A percentile compares a stretch with the other conserved stretches of the same genome.
phyloP scores from a whole-genome alignment of 768 basidiomycete genomes.

The Leccinum uliginosum region DNA sequence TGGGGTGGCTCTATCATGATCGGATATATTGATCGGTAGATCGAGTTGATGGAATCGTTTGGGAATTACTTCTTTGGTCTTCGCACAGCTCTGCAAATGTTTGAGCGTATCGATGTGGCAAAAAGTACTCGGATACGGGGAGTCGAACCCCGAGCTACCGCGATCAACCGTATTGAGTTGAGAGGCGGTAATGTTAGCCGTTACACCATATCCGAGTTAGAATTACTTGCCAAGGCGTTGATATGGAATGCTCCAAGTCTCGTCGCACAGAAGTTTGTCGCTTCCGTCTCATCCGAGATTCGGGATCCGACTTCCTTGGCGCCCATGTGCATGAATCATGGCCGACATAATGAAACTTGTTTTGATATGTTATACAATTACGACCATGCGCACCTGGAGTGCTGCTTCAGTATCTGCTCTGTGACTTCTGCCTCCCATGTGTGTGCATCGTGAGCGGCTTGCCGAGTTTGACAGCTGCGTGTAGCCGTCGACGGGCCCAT shows the following conservation, averaged over 20 bases:
- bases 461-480: conserved; percentile 57
- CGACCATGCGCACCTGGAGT: conserved; percentile 48
- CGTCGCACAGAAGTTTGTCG: too few relatives aligned
- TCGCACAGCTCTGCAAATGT: too few relatives aligned
- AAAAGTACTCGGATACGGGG: conserved; percentile 27
- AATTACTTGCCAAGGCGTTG: too few relatives aligned
- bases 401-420: conserved; percentile 66
- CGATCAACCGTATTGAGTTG: conserved; percentile 13
- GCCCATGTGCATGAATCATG: too few relatives aligned
- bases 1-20: not conserved
- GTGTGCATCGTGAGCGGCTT: conserved; percentile 79
- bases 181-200: conserved; percentile 62
- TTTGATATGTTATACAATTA: too few relatives aligned
- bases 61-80: too few relatives aligned
- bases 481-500: conserved; percentile 55
- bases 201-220: conserved; percentile 54
- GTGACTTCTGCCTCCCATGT: conserved; percentile 87
- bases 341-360: too few relatives aligned
- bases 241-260: too few relatives aligned
- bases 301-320: too few relatives aligned
- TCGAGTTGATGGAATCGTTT: too few relatives aligned
- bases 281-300: too few relatives aligned
- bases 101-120: not conserved
- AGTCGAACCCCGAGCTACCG: conserved; percentile 38
- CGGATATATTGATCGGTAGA: not conserved